Conservation (phyloP, 768 basidiomycete species). For the Pisolithus tinctorius region DNA sequence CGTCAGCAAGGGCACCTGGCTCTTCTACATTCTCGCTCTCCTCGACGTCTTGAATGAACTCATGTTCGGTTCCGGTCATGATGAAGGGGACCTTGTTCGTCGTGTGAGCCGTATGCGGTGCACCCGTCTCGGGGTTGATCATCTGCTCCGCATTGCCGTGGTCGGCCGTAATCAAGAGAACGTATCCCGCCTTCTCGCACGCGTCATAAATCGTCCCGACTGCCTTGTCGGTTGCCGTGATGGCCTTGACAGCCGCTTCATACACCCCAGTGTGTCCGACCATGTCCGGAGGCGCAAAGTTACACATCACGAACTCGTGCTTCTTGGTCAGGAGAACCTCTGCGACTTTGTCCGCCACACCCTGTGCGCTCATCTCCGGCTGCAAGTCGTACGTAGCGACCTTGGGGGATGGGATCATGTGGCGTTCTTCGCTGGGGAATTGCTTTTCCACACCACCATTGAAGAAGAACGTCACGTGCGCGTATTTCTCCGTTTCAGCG, state of each 20-base stretch:
- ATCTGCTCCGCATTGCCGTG: constrained; percentile 97
- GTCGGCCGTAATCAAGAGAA: constrained; percentile 84
- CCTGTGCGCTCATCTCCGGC: constrained; percentile 85
- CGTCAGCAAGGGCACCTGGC: constrained; percentile 77
- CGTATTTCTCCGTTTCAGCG: constrained; percentile 98
- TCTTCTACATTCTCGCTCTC: constrained; percentile 46
- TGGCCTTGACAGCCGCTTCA: constrained; percentile 86
- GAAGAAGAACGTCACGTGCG: constrained; percentile 98
- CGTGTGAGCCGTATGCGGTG: constrained; percentile 88
- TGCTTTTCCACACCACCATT: constrained; percentile 95
- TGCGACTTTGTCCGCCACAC: constrained; percentile 89
- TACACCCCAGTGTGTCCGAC: constrained; percentile 92
- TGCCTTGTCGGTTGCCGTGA: constrained; percentile 82
- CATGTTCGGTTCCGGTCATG: constrained; percentile 60
- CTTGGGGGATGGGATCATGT: constrained; percentile 88
- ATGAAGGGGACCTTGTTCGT: constrained; percentile 89
- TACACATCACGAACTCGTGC: constrained; percentile 94
- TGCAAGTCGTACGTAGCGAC: constrained; percentile 92
- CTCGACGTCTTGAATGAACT: constrained; percentile 46
- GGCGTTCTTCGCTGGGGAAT: constrained; percentile 73
- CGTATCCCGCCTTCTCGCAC: constrained; percentile 78
- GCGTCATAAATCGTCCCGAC: constrained; percentile 85
- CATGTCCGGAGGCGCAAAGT: constrained; percentile 97
- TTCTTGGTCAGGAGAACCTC: constrained; percentile 64
- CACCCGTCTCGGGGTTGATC: constrained; percentile 75